Evolutionary conservation across 345 rosid genomes (phyloP).

Genomic region (Salix viminalis): DNA sequence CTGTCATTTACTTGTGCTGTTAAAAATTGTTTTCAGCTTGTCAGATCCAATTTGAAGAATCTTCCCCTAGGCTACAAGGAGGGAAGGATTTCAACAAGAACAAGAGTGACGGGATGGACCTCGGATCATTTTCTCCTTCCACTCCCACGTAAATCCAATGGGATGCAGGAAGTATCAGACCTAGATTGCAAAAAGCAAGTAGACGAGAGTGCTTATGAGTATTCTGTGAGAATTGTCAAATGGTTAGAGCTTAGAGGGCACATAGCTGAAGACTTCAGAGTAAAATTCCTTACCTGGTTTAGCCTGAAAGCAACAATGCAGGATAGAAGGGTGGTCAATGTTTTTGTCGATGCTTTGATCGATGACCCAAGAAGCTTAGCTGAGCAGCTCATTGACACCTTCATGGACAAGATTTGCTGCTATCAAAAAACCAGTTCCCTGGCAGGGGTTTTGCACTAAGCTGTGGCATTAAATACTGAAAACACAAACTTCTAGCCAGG

Average conservation of each 20-base stretch:
- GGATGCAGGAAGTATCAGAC: constrained; percentile 14
- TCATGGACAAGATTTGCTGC: constrained; percentile 35
- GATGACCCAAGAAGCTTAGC: constrained; percentile 54
- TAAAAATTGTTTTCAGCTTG: constrained; percentile 33
- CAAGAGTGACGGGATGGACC: constrained; percentile 20
- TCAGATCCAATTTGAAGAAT: constrained; percentile 39
- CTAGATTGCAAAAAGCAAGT: constrained; percentile 27
- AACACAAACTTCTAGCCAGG: background rate
- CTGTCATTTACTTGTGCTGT: background rate
- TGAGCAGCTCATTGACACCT: constrained; percentile 45
- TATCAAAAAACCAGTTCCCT: constrained; percentile 30
- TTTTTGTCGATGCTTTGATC: constrained; percentile 40
- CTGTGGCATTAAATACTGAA: constrained; percentile 23
- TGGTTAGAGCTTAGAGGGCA: constrained; percentile 52
- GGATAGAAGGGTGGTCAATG: constrained; percentile 52
- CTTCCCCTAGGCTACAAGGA: constrained; percentile 26
- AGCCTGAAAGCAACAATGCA: constrained; percentile 53
- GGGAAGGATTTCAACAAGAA: constrained; percentile 6
- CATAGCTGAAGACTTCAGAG: constrained; percentile 44
- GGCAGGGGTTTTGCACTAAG: constrained; percentile 25
- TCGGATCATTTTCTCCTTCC: constrained; percentile 31
- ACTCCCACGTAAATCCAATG: constrained; percentile 38
- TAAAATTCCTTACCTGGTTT: constrained; percentile 64
- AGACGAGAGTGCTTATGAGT: constrained; percentile 44
- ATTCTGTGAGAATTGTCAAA: constrained; percentile 40